Evolutionary conservation across 495 filamentous ascomycete species (phyloP), one percentile per base, ranked within the genome.

Genomic region (Jackrogersella multiformis): DNA sequence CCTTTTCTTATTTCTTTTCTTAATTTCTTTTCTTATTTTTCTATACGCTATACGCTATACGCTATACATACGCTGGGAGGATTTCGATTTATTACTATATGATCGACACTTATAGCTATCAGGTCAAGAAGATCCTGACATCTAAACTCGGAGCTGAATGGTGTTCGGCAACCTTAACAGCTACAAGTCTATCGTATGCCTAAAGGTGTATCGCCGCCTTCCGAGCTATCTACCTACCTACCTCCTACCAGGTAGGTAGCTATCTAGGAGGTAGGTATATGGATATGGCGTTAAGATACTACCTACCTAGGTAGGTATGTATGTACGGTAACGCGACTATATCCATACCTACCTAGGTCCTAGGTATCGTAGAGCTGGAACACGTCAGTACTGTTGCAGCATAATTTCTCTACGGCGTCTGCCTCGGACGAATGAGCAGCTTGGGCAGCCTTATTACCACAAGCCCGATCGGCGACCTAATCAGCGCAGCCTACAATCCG

Each of bases 381-480:
- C 61, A 70, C 61, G 56, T 65, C 61, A 57, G 61, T 70, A 30
- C 52, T 52, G 67, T 70, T 70, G 24, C 67, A 70, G 52, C 35
- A 61, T 44, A 70, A 70, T 70, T 24, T 70, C 67, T 70, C 45
- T 56, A 54, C 36, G 61, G 38, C 56, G 26, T 54, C 13, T 52
- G 20, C 15, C 28, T 57, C 26, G 52, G 45, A 36, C 67, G 67
- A 70, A 70, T 70, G 56, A 70, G 61, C 28, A 2, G 44, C 61
- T 46, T 34, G 44, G 56, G 39, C 56, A 58, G 56, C 67, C 67
- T 65, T 61, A 56, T 49, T 24, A 56, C 67, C 13, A 39, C 36
- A 65, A 70, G 21, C 61, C 61, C 56, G 56, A 65, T 70, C 67
- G 67, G 67, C 67, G 67, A 70, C 67, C 67, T 65, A 70, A 70